These are phyloP conservation scores for Deinandra increscens DNA, from an alignment of 129 eudicot species.

Conservation along the genomic window DNA sequence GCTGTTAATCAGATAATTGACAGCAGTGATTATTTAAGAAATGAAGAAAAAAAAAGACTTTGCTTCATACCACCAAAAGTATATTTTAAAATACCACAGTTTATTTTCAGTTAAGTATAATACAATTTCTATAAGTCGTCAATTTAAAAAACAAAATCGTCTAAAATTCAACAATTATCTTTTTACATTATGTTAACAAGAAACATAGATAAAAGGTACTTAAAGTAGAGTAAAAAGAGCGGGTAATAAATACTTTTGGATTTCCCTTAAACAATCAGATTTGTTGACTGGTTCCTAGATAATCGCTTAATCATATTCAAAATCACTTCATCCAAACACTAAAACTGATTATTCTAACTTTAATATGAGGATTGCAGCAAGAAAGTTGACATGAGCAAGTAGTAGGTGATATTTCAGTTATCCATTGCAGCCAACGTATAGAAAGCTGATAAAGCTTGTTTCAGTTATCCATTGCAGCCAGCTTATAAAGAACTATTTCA, in stretches of 20 bases:
- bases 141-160: no score
- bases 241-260: neutral
- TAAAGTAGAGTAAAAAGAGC: neutral
- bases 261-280: neutral
- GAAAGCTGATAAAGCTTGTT: conserved; percentile 6
- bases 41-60: neutral
- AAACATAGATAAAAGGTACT: neutral
- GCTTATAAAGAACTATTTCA: conserved; percentile 4
- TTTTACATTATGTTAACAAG: neutral
- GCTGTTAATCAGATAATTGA: neutral
- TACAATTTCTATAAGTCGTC: neutral
- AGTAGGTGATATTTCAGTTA: neutral
- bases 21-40: neutral
- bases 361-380: neutral
- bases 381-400: conserved; percentile 15
- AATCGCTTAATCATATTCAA: neutral
- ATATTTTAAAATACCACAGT: neutral
- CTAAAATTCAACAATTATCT: neutral
- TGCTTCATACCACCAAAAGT: neutral
- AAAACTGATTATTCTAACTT: neutral
- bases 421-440: conserved; percentile 3
- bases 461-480: no score
- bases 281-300: neutral
- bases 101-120: neutral
- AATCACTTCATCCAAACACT: conserved; percentile 2